Evolutionary conservation across 371 early-diverging fungal genomes (phyloP), one percentile per base, ranked within the genome.

Genomic region (Mucor sp.): DNA sequence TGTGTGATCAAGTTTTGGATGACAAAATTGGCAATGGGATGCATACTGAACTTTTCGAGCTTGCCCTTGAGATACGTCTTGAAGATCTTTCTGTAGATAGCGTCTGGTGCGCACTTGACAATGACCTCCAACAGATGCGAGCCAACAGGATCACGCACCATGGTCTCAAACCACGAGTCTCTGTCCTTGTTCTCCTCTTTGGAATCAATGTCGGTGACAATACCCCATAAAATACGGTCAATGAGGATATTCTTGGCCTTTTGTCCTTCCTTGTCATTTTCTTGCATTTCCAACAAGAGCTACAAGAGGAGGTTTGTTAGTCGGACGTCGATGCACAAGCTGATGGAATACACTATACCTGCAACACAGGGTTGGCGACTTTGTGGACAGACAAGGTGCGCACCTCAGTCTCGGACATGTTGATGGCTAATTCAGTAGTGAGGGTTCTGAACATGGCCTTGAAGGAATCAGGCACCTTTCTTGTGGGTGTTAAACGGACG

Each of bases 1-100:
- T 87, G 75, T 25, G 80, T 76, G 39, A 94, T 80, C 67, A 93
- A 71, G 33, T 86, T 77, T 78, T 95, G 95, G 25, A 95, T 87
- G 3, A 93, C 93, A 84, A 91, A 94, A 72, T 95, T 95, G 69
- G 90, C 85, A n/a, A 89, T 81, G 11, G 87, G 87, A 67, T 93
- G 89, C 60, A 85, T 69, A 61, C 90, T 87, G 60, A 92, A 85
- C 64, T 86, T 83, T 53, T 77, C 76, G 8, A 94, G 67, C 23
- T 85, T 85, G 23, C 79, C 78, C n/a, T 85, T 78, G 68, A 95
- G 85, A 66, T 90, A 87, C 0, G 81, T 77, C 37, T 76, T 79
- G 69, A 87, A 93, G n/a, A 94, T 71, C 41, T 84, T 83, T 69
- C 90, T 87, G 72, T 87, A 90, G 33, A 90, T 71, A 4, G 79